These are phyloP conservation scores for Triticum aestivum DNA, from an alignment of 176 grass and related monocot species.

Conservation along the genomic window DNA sequence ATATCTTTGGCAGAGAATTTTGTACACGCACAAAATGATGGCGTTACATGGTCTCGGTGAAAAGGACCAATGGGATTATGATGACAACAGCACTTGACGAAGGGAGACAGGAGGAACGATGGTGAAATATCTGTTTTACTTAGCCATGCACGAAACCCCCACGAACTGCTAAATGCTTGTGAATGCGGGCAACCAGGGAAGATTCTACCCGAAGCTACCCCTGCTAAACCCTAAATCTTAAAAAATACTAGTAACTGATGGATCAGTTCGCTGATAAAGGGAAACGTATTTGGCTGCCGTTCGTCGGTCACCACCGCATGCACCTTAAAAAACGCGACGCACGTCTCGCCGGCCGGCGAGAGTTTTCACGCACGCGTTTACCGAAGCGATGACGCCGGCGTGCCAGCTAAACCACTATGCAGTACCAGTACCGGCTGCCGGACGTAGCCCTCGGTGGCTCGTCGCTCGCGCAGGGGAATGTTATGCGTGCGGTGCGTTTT, in stretches of 20 bases:
- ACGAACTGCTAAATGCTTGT: neutral
- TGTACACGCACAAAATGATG: neutral
- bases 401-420: slow-evolving; percentile 17
- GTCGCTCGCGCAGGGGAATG: too few species aligned
- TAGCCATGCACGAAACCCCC: neutral
- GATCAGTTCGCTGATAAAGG: neutral
- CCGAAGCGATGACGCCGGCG: slow-evolving; percentile 36
- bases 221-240: neutral
- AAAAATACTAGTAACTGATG: neutral
- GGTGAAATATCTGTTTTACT: neutral
- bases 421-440: neutral
- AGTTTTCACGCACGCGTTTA: slow-evolving; percentile 15
- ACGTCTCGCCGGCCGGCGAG: slow-evolving; percentile 6
- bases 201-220: neutral
- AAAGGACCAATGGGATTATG: neutral
- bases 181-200: neutral
- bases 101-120: neutral
- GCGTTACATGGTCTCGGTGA: too few species aligned
- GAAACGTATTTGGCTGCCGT: slow-evolving; percentile 1
- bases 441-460: too few species aligned
- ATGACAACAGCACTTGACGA: neutral
- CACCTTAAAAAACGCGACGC: slow-evolving; percentile 17
- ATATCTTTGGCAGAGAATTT: too few species aligned
- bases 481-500: neutral
- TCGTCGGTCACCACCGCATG: slow-evolving; percentile 10